Base-by-base conservation (phyloP, 108 stramenopile genomes). In the Ochromonas danica region DNA sequence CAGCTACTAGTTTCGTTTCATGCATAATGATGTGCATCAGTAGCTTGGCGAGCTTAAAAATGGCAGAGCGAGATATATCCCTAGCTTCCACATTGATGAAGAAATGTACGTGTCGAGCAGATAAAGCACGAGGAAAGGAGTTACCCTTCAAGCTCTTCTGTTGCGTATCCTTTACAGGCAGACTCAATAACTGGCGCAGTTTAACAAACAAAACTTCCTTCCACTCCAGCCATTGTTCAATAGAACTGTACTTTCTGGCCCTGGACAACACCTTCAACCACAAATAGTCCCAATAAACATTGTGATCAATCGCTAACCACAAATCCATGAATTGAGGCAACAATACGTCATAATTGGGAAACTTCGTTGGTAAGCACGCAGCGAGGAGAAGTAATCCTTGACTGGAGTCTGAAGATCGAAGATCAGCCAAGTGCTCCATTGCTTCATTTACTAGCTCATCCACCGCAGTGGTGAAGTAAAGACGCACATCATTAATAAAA, bases 281-380 rank as follows among this genome's bases (percentile, higher is more conserved):
- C 6, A 6, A 75, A 6, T 10, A 75, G 40, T 75, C 72, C 72
- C 72, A 75, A 28, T 3, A 38, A 6, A 22, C 31, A 36, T 75
- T 75, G 6, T 75, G 17, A 36, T 42, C 38, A 10, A 75, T 75
- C 14, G 17, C 6, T 6, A 33, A 75, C 72, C 43, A 60, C 22
- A 42, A 14, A 27, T 75, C 72, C n/a, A 75, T 60, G 14, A 6
- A 75, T 27, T 42, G 14, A 14, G 72, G 25, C 31, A 75, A 45
- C 27, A 39, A 38, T 36, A 10, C 40, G 25, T 75, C 72, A 41
- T 75, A 75, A 27, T 42, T 10, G 25, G 25, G 14, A 6, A 6
- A 75, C 31, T 75, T 75, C 10, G 72, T 75, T 33, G 72, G 72
- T 39, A 75, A 42, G 38, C 72, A 75, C 3, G 17, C 22, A 6